A percentile compares a stretch with the other conserved stretches of the same genome.
These are phyloP conservation scores for Acorus gramineus DNA, from an alignment of 106 monocot genomes.

Conservation along the genomic window DNA sequence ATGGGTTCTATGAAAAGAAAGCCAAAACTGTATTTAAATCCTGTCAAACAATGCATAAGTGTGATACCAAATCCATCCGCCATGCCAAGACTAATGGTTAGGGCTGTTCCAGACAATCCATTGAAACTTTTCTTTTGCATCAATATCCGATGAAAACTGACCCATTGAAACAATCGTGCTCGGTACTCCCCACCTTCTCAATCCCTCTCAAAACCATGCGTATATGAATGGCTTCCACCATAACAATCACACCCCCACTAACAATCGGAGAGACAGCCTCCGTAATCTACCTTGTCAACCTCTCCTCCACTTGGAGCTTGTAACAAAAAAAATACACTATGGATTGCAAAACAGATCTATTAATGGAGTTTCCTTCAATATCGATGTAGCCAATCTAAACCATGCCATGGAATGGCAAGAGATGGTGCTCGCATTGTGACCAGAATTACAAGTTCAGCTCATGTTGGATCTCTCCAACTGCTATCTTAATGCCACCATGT, in stretches of 20 bases:
- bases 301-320: conserved; percentile 93
- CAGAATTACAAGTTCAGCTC: conserved; percentile 76
- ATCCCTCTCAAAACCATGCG: conserved; percentile 94
- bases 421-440: conserved; percentile 91
- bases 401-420: conserved; percentile 80
- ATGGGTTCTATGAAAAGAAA: too few relatives aligned
- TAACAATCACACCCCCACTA: conserved; percentile 61
- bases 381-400: conserved; percentile 64
- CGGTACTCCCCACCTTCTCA: conserved; percentile 77
- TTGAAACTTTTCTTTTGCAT: conserved; percentile 45
- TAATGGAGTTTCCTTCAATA: conserved; percentile 11
- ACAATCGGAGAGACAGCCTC: conserved; percentile 42
- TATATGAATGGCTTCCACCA: conserved; percentile 85
- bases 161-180: conserved; percentile 80
- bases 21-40: too few relatives aligned
- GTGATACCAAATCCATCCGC: too few relatives aligned
- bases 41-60: too few relatives aligned
- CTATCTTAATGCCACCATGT: conserved; percentile 4
- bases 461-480: conserved; percentile 14
- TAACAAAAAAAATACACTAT: conserved; percentile 65
- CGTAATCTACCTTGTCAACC: conserved; percentile 81
- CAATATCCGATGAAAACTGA: conserved; percentile 46
- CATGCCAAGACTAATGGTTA: too few relatives aligned
- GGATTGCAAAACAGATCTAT: conserved; percentile 47
- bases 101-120: too few relatives aligned